These are phyloP conservation scores for Trichophyton verrucosum DNA, from an alignment of 2,329 filamentous ascomycete species.

Conservation along the genomic window DNA sequence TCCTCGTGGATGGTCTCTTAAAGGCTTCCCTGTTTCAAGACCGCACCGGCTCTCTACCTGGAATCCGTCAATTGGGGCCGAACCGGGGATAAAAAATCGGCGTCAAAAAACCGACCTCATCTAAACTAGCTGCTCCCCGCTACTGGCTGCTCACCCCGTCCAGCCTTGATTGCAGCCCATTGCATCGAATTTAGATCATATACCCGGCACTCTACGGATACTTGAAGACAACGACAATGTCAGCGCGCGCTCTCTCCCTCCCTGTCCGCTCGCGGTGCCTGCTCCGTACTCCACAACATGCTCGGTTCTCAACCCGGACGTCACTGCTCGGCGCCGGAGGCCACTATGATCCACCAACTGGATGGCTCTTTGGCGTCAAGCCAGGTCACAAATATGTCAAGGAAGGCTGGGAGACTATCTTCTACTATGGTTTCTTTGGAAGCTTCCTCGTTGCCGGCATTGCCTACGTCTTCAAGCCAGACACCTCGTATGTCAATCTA, in stretches of 20 bases:
- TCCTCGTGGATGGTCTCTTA: background rate
- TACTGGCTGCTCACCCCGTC: background rate
- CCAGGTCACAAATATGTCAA: conserved; percentile 91
- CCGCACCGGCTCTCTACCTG: background rate
- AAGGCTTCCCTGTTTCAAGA: background rate
- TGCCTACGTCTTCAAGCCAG: conserved; percentile 90
- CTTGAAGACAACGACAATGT: conserved; percentile 19
- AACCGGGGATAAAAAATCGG: background rate
- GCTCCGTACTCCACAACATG: conserved; percentile 20
- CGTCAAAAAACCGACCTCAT: background rate
- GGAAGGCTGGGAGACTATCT: conserved; percentile 89
- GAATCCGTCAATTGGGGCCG: background rate
- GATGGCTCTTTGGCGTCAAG: conserved; percentile 89
- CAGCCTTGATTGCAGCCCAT: background rate
- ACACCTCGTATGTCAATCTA: conserved; percentile 71
- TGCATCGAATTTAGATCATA: background rate
- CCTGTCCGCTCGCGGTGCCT: conserved; percentile 30
- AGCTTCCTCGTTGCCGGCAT: conserved; percentile 60
- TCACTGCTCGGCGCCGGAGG: conserved; percentile 33
- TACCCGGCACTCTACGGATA: no score
- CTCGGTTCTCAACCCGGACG: conserved; percentile 30
- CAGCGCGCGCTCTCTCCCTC: conserved; percentile 28
- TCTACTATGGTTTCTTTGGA: conserved; percentile 74
- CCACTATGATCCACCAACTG: conserved; percentile 76
- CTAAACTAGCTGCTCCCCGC: background rate